Conservation (phyloP, 1,139 yeast genomes). For the Magnusiomyces sp. region DNA sequence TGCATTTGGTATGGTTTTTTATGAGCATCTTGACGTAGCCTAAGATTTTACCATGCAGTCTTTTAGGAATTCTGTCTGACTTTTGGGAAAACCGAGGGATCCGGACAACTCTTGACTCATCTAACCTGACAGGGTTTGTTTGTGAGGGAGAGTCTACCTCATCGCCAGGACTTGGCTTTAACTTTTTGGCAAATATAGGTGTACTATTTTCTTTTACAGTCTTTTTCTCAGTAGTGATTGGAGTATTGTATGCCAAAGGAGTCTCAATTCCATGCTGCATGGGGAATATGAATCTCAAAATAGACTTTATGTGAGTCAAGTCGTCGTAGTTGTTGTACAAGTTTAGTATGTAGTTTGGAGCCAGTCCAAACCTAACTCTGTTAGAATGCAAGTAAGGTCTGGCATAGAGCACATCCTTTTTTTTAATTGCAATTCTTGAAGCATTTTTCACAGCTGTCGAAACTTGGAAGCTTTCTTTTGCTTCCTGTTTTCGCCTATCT, state of each 20-base stretch:
- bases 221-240: no score
- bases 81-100: no score
- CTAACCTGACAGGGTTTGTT: no score
- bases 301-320: background rate
- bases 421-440: background rate
- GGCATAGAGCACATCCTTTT: background rate
- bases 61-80: constrained; percentile 9
- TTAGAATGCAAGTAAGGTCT: background rate
- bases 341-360: background rate
- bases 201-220: background rate
- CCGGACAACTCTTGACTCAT: no score
- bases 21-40: constrained; percentile 9
- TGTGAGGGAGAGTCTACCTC: background rate
- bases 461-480: no score
- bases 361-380: background rate
- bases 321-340: background rate
- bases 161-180: background rate
- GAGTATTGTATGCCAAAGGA: constrained; percentile 2
- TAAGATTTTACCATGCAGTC: constrained; percentile 10
- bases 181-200: background rate
- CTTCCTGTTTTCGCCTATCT: no score
- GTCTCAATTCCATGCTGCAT: constrained; percentile 10
- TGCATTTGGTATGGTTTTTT: constrained; percentile 15
- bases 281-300: constrained; percentile 10
- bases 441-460: background rate